Conservation (phyloP, 768 basidiomycete species). For the Tulasnella sp. region DNA sequence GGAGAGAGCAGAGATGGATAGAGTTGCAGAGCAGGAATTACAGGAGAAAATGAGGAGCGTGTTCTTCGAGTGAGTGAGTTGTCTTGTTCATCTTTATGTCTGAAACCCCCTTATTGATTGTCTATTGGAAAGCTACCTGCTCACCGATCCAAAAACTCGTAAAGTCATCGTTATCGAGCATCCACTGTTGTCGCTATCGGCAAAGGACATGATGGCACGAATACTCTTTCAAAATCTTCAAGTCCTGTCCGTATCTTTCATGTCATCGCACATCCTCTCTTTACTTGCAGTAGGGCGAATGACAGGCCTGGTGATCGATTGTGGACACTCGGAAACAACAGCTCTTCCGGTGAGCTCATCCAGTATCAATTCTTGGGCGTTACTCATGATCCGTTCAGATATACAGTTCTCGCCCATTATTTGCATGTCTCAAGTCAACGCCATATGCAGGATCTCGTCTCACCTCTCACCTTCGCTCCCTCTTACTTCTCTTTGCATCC, state of each 20-base stretch:
- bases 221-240: slow-evolving; percentile 80
- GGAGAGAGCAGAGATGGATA: slow-evolving; percentile 60
- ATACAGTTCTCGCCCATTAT: slow-evolving; percentile 78
- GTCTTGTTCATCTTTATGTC: slow-evolving; percentile 6
- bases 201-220: slow-evolving; percentile 79
- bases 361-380: neutral
- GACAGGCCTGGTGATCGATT: slow-evolving; percentile 88
- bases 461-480: slow-evolving; percentile 62
- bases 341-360: slow-evolving; percentile 58
- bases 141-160: slow-evolving; percentile 89
- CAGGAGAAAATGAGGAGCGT: slow-evolving; percentile 59
- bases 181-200: slow-evolving; percentile 67
- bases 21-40: slow-evolving; percentile 53
- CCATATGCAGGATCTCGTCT: slow-evolving; percentile 78
- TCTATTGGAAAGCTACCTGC: slow-evolving; percentile 59
- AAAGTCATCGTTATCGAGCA: slow-evolving; percentile 91
- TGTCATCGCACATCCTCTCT: slow-evolving; percentile 73
- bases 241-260: slow-evolving; percentile 92
- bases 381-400: slow-evolving; percentile 39
- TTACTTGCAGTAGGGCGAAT: slow-evolving; percentile 77
- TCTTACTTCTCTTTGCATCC: slow-evolving; percentile 70
- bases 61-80: slow-evolving; percentile 61
- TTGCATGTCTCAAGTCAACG: slow-evolving; percentile 67
- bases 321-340: slow-evolving; percentile 82
- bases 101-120: slow-evolving; percentile 19